Evolutionary conservation across 495 filamentous ascomycete genomes (phyloP), one percentile per base, ranked within the genome.

Genomic region (Aspergillus incahuasiensis): DNA sequence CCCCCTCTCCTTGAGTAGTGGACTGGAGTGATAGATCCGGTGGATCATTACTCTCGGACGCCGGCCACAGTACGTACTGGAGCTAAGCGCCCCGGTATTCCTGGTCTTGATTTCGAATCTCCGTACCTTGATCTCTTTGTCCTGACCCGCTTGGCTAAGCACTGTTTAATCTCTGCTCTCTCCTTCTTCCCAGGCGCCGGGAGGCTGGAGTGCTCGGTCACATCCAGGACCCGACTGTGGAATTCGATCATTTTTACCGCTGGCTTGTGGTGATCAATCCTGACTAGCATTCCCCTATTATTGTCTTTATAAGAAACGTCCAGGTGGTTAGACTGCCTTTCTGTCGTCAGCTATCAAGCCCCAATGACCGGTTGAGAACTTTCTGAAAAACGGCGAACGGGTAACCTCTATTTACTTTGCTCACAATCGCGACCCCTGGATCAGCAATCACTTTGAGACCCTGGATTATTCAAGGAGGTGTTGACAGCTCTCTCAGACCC

Each of bases 401-500:
- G 30, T 40, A 47, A 40, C 49, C 51, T 54, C 58, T 40, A 40
- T 55, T 48, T 49, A 40, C 45, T 24, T 50, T 46, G 28, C 24
- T 28, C 50, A 22, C 43, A 35, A 21, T 44, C 24, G 42, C 53
- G 45, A 52, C 41, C 18, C 44, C 43, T 47, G 38, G 25, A 22
- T 52, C 43, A 44, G 46, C 55, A 35, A 51, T 38, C 54, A 40
- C n/a, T 16, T 56, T 9, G 59, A 60, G 61, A 65, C 63, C 61
- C 63, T 62, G 58, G 53, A 44, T 52, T 58, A 62, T 63, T 68
- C 53, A 61, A 59, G 68, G 64, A 52, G 9, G 19, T 15, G 28
- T 67, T 58, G 63, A 63, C 56, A 60, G 52, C 62, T 71, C 57
- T 53, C 62, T 57, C 52, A 71, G 68, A 70, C 69, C 71, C 68